Conservation (phyloP, 1,284 basidiomycete species). For the Ustilago hordei region DNA sequence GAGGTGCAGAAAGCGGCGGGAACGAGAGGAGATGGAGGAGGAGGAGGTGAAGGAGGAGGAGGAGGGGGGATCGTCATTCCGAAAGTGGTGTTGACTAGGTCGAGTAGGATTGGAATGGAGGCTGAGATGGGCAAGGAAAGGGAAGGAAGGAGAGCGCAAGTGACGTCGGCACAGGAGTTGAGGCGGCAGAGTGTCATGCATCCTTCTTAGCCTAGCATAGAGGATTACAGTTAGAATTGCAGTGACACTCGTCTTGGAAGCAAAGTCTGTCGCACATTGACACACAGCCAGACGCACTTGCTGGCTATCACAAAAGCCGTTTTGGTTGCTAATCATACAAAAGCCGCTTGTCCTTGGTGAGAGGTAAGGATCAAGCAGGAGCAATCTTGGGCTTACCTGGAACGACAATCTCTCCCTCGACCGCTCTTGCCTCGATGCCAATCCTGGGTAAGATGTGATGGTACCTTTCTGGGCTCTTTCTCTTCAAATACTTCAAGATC, state of each 20-base stretch:
- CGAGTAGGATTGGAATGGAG: conserved; percentile 24
- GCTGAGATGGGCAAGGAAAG: conserved; percentile 1
- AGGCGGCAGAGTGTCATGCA: conserved; percentile 47
- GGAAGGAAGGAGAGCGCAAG: not conserved
- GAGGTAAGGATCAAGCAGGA: conserved; percentile 5
- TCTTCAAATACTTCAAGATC: conserved; percentile 83
- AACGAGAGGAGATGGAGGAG: not conserved
- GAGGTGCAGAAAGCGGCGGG: too few relatives aligned
- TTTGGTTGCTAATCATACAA: conserved; percentile 1
- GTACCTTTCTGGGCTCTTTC: conserved; percentile 78
- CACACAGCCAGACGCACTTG: not conserved
- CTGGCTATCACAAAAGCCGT: not conserved
- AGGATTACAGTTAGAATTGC: not conserved
- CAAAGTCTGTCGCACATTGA: not conserved
- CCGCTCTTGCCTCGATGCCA: conserved; percentile 81
- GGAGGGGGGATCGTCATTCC: conserved; percentile 2
- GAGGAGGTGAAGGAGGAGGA: not conserved
- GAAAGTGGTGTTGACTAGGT: conserved; percentile 20
- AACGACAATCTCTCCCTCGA: conserved; percentile 84
- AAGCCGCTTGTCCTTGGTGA: not conserved
- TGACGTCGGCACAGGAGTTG: conserved; percentile 41
- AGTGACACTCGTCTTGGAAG: not conserved
- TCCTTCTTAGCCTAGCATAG: conserved; percentile 12
- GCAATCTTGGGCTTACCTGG: conserved; percentile 63
- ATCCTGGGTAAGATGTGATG: conserved; percentile 79